Conservation (phyloP, 192 early-diverging fungal species). For the Podila verticillata region DNA sequence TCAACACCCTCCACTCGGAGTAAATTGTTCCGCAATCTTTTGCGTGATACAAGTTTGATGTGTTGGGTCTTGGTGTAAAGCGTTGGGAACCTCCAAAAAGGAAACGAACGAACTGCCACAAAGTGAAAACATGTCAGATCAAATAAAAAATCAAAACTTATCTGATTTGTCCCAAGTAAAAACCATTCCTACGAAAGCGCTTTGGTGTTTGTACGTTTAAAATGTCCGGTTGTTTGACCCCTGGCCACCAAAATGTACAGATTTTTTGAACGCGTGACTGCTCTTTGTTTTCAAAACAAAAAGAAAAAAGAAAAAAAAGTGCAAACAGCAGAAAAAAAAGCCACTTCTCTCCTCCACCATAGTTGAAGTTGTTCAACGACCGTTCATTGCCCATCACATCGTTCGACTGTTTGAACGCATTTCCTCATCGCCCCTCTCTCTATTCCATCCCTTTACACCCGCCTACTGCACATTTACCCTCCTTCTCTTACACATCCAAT, state of each 20-base stretch:
- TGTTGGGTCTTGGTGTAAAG: not conserved
- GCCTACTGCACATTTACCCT: not conserved
- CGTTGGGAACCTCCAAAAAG: not conserved
- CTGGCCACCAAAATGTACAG: too few relatives aligned
- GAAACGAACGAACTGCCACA: not conserved
- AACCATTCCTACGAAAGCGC: too few relatives aligned
- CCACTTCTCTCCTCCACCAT: too few relatives aligned
- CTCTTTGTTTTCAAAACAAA: too few relatives aligned
- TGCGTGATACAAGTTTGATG: slow-evolving; percentile 13
- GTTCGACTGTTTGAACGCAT: too few relatives aligned
- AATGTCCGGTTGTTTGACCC: too few relatives aligned
- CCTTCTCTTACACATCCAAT: slow-evolving; percentile 3
- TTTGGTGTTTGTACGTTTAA: too few relatives aligned
- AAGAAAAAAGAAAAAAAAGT: too few relatives aligned
- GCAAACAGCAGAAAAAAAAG: too few relatives aligned
- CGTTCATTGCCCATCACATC: too few relatives aligned
- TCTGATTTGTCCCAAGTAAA: not conserved
- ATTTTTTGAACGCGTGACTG: too few relatives aligned
- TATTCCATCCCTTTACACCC: not conserved
- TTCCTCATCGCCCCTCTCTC: not conserved
- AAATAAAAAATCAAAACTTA: slow-evolving; percentile 8
- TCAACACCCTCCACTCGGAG: slow-evolving; percentile 49
- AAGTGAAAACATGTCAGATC: slow-evolving; percentile 4
- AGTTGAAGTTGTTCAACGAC: too few relatives aligned
- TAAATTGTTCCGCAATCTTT: slow-evolving; percentile 23